These are phyloP conservation scores for Eucalyptus melliodora DNA, from an alignment of 345 rosid species.

Conservation along the genomic window DNA sequence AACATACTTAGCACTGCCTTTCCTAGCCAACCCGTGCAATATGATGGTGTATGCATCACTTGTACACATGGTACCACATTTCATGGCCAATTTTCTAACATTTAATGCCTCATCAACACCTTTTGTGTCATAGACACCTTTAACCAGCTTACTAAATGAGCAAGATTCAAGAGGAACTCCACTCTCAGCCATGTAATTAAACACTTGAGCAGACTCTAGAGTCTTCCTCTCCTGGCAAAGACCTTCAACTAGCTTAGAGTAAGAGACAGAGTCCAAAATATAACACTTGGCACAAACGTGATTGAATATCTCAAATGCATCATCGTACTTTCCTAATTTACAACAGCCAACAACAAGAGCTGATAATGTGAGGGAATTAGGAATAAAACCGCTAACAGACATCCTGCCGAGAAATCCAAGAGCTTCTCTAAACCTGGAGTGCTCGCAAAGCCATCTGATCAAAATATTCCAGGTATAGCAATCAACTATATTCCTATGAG, in stretches of 20 bases:
- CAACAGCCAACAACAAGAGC: constrained; percentile 36
- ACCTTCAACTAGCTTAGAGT: constrained; percentile 28
- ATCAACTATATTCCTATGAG: constrained; percentile 14
- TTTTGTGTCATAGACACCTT: constrained; percentile 11
- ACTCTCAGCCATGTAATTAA: constrained; percentile 24
- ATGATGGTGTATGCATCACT: constrained; percentile 12
- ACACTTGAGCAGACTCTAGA: constrained; percentile 22
- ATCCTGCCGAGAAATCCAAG: constrained; percentile 35
- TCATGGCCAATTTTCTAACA: constrained; percentile 13
- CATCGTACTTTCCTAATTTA: constrained; percentile 9
- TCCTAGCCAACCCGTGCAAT: constrained; percentile 17
- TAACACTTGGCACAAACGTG: constrained; percentile 3
- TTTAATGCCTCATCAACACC: constrained; percentile 24
- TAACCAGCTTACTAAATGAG: constrained; percentile 16
- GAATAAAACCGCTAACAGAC: constrained; percentile 17
- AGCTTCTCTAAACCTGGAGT: constrained; percentile 11
- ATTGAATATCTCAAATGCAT: constrained; percentile 19
- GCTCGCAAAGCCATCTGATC: constrained; percentile 36
- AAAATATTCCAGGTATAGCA: constrained; percentile 38
- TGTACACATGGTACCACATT: constrained; percentile 10
- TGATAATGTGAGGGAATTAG: constrained; percentile 22
- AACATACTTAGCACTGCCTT: background rate
- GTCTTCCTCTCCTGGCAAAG: constrained; percentile 20
- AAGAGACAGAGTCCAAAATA: constrained; percentile 28
- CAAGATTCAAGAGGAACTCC: constrained; percentile 13